Base-by-base conservation (phyloP, 495 filamentous ascomycete genomes). In the Aspergillus wentii region DNA sequence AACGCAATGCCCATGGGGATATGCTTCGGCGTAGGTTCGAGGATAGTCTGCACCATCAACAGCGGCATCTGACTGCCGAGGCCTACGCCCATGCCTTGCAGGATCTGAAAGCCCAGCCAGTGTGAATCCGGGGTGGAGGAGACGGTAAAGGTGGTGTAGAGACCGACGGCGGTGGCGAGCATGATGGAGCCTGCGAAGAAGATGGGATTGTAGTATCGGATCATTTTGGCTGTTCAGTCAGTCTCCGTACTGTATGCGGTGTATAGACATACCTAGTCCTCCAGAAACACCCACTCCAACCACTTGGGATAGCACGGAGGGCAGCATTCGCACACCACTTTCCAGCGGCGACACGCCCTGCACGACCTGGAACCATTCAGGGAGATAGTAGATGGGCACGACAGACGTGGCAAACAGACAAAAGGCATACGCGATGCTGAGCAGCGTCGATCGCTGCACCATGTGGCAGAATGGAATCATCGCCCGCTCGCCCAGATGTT, bases 41-140 rank as follows among this genome's bases (percentile, higher is more conserved):
- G 68, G 3, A 68, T 63, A 4, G 74, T 66, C 41, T 83, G 79
- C 4, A 76, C 75, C 3, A 72, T 74, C 21, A 84, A 71, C 25
- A 69, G 59, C 1, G 74, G 57, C 23, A 77, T 73, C 53, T 85
- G 80, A 64, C 79, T 72, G 26, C 79, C 80, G 14, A 77, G 62
- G 0, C 62, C 62, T 15, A 43, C 27, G 0, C 54, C 66, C 17
- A 66, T 41, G 15, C 65, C 64, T 13, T 56, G 48, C 22, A 66
- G 17, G 17, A 53, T 39, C 17, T 58, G 45, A 44, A 52, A 64
- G 0, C 46, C 49, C 21, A 62, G 41, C 44, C 59, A 56, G 5
- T 43, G 16, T n/a, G 14, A 38, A 4, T 62, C 43, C 1, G 68
- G 61, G 6, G 37, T 35, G 15, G 68, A 72, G 41, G 62, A 43